phyloP scores from a whole-genome alignment of 306 rosid genomes.

The Pyrus betulifolia region DNA sequence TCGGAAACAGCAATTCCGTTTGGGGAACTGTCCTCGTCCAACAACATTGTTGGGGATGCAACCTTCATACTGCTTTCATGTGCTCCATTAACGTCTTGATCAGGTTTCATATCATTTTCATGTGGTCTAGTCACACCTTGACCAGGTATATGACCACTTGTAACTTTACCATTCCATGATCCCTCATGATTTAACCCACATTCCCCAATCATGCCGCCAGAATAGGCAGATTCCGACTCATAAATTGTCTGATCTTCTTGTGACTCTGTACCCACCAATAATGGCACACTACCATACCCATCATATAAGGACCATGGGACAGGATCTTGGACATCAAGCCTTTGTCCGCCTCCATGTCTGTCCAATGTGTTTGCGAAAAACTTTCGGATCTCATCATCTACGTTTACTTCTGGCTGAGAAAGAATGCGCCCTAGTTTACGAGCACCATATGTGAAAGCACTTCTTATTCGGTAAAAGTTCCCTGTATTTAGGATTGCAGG shows the following conservation, averaged over 20 bases:
- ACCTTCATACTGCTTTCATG: conserved; percentile 1
- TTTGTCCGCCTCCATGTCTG: conserved; percentile 43
- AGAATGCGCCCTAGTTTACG: conserved; percentile 40
- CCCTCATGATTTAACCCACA: conserved; percentile 11
- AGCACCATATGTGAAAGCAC: conserved; percentile 54
- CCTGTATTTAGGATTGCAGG: conserved; percentile 25
- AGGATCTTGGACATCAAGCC: conserved; percentile 46
- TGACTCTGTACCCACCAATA: conserved; percentile 9
- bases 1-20: conserved; percentile 23
- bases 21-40: conserved; percentile 5
- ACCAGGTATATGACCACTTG: conserved; percentile 9
- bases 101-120: conserved; percentile 7
- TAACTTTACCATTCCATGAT: conserved; percentile 10
- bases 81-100: conserved; percentile 10
- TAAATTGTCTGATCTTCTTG: conserved; percentile 20
- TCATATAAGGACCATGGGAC: conserved; percentile 12
- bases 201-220: conserved; percentile 11
- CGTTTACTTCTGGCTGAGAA: conserved; percentile 30
- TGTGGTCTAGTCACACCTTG: conserved; percentile 6
- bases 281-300: conserved; percentile 3
- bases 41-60: conserved; percentile 1
- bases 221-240: conserved; percentile 10
- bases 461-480: conserved; percentile 44
- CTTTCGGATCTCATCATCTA: conserved; percentile 28
- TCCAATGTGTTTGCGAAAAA: conserved; percentile 48